Evolutionary conservation across 2,329 filamentous ascomycete genomes (phyloP), one percentile per base, ranked within the genome.

Genomic region (Penicillium sp.): DNA sequence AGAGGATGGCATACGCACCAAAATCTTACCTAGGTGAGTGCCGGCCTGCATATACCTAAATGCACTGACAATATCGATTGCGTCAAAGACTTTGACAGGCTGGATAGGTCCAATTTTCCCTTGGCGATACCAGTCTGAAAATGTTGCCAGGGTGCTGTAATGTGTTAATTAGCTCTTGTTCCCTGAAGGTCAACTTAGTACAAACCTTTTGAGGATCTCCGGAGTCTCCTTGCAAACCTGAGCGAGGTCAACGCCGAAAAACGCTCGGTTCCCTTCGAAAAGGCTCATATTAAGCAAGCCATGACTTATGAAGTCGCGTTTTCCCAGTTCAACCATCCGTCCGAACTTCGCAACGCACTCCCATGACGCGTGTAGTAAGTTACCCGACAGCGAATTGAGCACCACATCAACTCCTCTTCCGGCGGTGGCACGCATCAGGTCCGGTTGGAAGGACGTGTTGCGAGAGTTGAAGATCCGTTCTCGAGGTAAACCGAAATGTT

Each of bases 301-400:
- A 31, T 63, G 54, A 1, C 36, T 53, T 4, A 67, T 38, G 9
- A 69, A 57, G 27, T 69, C 66, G 2, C 64, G 54, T 23, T 69
- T 68, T 1, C 66, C 67, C 6, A 68, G 43, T 33, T 68, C 67
- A 15, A 68, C 51, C 62, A 69, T 60, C 6, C 56, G 64, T 0
- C 70, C 70, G 35, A 65, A 65, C 6, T 61, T 53, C 0, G 70
- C 68, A 8, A 71, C 66, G 33, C 67, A 70, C 35, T 61, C 35
- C 69, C 69, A 72, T 0, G 66, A 66, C 4, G 66, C 66, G 12
- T 61, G 59, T 0, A 72, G 50, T 21, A 67, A 55, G 15, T 66
- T 58, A 0, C 67, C 68, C 2, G 66, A 44, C 5, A 68, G 31
- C 0, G 65, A 65, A 43, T 70, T 69, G 1, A 71, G 51, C 5